Percentiles rank a stretch among this genome's conserved stretches.
phyloP scores from a whole-genome alignment of 2,329 filamentous ascomycete genomes.

The Paecilomyces niveus region DNA sequence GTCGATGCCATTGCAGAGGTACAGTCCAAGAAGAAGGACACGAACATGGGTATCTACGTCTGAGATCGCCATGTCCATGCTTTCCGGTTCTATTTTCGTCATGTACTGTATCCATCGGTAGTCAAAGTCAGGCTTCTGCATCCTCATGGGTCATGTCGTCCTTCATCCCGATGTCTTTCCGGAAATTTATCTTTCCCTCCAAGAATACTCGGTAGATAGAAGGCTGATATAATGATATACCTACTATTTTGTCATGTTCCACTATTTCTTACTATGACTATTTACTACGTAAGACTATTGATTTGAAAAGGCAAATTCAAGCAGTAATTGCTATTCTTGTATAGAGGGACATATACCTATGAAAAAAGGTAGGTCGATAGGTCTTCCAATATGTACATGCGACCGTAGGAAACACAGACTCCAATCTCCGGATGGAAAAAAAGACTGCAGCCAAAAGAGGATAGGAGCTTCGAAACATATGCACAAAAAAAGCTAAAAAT shows the following conservation, averaged over 20 bases:
- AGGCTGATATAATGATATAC: background rate
- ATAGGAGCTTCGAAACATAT: background rate
- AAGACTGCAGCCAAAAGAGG: background rate
- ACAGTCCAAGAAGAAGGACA: slow-evolving; percentile 81
- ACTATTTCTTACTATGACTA: background rate
- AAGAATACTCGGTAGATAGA: background rate
- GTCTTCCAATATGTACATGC: background rate
- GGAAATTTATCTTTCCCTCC: background rate
- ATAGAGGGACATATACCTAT: background rate
- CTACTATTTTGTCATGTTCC: background rate
- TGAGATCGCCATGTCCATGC: slow-evolving; percentile 12
- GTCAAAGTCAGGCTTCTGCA: background rate
- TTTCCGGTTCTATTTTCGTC: slow-evolving; percentile 1
- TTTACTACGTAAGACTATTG: background rate
- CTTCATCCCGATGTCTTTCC: background rate
- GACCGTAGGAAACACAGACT: background rate
- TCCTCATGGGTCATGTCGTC: background rate
- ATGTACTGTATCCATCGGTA: slow-evolving; percentile 8
- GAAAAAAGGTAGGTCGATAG: background rate
- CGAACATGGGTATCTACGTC: slow-evolving; percentile 40
- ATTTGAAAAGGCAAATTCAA: background rate
- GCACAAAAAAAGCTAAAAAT: background rate
- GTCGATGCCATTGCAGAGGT: slow-evolving; percentile 98
- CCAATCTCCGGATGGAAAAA: background rate
- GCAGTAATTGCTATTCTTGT: background rate